Evolutionary conservation across 2,329 filamentous ascomycete genomes (phyloP), one percentile per base, ranked within the genome.

Genomic region (Chaetomiaceae sp.): DNA sequence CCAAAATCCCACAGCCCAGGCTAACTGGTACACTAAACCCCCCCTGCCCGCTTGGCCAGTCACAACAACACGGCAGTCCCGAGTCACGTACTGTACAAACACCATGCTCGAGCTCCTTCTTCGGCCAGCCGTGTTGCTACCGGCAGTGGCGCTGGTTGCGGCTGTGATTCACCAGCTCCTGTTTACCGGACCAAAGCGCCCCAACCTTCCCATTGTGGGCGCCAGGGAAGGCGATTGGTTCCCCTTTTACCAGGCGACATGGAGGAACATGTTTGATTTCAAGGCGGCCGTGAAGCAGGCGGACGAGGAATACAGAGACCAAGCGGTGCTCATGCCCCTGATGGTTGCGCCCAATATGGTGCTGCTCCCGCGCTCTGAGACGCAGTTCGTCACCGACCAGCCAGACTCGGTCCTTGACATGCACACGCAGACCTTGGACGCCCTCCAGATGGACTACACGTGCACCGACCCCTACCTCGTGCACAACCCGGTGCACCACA

Each of bases 191-290:
- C 58, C 61, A 4, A 55, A 50, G 30, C 53, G 65, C 9, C 66
- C 65, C 16, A 57, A 65, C 14, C 43, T 69, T 7, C 66, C 64
- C 6, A 62, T 69, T 40, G 40, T 69, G 30, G 65, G 66, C 20
- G 59, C 63, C 5, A 61, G 54, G n/a, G 50, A 65, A n/a, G 63
- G 63, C 13, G 67, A 70, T 51, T 69, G 65, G 67, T 67, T 71
- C 49, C 60, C 66, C 6, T 55, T 62, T 5, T 20, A 54, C 10
- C 62, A 62, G 32, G 67, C 67, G 5, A 58, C 41, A 53, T 68
- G 62, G 63, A 62, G 66, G 18, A 69, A 69, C 54, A 54, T 59
- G 3, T 29, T 45, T 33, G 59, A 68, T 55, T 64, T 66, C 61
- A 65, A 66, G 54, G 37, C 54, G 0, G 62, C 66, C 0, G 46